These are phyloP conservation scores for Asterophora lycoperdoides DNA, from an alignment of 768 basidiomycete species.

Conservation along the genomic window DNA sequence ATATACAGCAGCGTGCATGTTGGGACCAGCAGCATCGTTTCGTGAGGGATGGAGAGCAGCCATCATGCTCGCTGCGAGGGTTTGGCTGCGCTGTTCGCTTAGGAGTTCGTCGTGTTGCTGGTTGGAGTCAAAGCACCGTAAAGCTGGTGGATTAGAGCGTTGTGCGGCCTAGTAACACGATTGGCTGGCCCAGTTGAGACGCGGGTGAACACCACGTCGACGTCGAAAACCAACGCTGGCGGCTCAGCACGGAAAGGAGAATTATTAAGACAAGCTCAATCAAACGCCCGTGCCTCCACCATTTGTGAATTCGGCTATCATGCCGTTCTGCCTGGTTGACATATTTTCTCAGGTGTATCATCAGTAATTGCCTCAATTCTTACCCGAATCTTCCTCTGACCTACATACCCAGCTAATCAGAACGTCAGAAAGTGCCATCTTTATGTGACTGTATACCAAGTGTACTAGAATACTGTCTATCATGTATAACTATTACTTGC, in stretches of 20 bases:
- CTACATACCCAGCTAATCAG: neutral
- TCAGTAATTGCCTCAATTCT: too few species aligned
- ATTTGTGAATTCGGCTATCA: slow-evolving; percentile 17
- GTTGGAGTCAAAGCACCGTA: slow-evolving; percentile 1
- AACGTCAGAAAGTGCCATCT: neutral
- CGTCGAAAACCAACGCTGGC: neutral
- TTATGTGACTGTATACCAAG: neutral
- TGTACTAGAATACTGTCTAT: slow-evolving; percentile 10
- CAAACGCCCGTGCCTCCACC: slow-evolving; percentile 3
- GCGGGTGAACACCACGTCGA: slow-evolving; percentile 1
- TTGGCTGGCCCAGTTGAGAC: neutral
- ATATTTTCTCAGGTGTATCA: too few species aligned
- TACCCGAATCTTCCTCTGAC: too few species aligned
- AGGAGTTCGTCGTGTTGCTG: slow-evolving; percentile 17
- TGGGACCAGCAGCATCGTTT: slow-evolving; percentile 32
- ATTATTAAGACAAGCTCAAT: slow-evolving; percentile 2
- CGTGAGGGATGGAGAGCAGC: slow-evolving; percentile 45
- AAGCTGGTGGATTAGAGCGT: neutral
- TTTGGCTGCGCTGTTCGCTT: slow-evolving; percentile 11
- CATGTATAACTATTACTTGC: slow-evolving; percentile 36
- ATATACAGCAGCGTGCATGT: slow-evolving; percentile 38
- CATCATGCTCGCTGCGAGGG: slow-evolving; percentile 34
- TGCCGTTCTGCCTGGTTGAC: slow-evolving; percentile 4
- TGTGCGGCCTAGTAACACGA: neutral
- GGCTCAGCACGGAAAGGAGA: slow-evolving; percentile 7